phyloP scores from a whole-genome alignment of 352 stramenopile species.

The Pythium folliculosum region DNA sequence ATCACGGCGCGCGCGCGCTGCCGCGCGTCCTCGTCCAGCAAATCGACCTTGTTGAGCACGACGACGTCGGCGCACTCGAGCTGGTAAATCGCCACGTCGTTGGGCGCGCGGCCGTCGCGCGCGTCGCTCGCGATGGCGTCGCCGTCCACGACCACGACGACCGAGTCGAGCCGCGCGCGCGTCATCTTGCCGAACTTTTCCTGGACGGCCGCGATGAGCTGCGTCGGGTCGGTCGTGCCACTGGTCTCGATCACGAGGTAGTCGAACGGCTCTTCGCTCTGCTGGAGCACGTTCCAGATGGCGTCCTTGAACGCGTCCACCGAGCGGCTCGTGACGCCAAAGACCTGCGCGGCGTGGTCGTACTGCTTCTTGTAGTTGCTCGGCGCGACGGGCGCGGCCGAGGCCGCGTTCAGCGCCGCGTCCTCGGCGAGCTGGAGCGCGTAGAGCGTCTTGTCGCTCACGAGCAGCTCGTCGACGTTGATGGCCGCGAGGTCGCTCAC shows the following conservation, averaged over 20 bases:
- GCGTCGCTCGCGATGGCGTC: conserved; percentile 62
- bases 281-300: conserved; percentile 57
- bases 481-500: conserved; percentile 70
- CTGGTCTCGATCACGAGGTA: conserved; percentile 81
- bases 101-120: conserved; percentile 26
- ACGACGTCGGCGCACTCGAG: conserved; percentile 76
- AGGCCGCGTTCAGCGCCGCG: conserved; percentile 35
- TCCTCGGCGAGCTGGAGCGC: conserved; percentile 32
- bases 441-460: conserved; percentile 40
- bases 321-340: conserved; percentile 34
- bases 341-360: conserved; percentile 34
- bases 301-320: conserved; percentile 72
- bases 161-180: conserved; percentile 72
- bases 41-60: conserved; percentile 82
- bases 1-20: conserved; percentile 37
- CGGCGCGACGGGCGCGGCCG: conserved; percentile 24
- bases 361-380: conserved; percentile 9
- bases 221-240: conserved; percentile 69
- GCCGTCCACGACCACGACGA: conserved; percentile 77
- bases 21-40: conserved; percentile 44
- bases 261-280: conserved; percentile 59
- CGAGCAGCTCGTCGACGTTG: conserved; percentile 70
- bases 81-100: conserved; percentile 55
- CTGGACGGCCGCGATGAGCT: conserved; percentile 64
- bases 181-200: conserved; percentile 81